Conservation (phyloP, 495 filamentous ascomycete species). For the Extremus antarcticus region DNA sequence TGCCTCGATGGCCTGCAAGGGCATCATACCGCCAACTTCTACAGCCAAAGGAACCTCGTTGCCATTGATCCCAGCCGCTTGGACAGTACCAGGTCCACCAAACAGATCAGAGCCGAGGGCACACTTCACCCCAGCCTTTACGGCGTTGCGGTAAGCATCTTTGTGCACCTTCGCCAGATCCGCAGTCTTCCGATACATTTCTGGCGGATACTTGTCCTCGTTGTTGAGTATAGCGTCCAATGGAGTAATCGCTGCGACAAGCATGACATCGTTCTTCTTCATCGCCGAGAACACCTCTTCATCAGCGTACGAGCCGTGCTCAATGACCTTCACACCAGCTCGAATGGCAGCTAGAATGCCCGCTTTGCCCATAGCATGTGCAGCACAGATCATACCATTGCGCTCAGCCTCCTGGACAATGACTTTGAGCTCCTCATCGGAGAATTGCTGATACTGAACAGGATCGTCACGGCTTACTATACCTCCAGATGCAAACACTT, state of each 20-base stretch:
- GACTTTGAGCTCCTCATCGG: constrained; percentile 15
- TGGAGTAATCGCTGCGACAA: constrained; percentile 10
- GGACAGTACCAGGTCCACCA: constrained; percentile 15
- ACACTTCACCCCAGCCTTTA: constrained; percentile 14
- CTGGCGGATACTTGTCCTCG: constrained; percentile 6
- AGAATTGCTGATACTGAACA: constrained; percentile 13
- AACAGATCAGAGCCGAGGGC: constrained; percentile 18
- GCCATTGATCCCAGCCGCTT: constrained; percentile 36
- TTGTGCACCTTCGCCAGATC: constrained; percentile 6
- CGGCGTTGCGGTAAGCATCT: constrained; percentile 11
- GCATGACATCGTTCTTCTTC: constrained; percentile 19
- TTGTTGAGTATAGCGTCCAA: constrained; percentile 3
- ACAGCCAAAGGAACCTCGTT: constrained; percentile 40
- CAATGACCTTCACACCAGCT: constrained; percentile 20
- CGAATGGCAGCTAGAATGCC: constrained; percentile 14
- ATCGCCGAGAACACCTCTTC: constrained; percentile 17
- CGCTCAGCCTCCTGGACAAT: constrained; percentile 20
- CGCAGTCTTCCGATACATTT: constrained; percentile 3
- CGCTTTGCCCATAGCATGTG: constrained; percentile 17
- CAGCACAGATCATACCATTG: constrained; percentile 10
- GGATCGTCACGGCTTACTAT: constrained; percentile 10
- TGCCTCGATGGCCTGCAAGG: constrained; percentile 42
- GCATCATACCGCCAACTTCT: constrained; percentile 40
- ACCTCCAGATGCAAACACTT: constrained; percentile 17
- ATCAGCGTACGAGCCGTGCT: constrained; percentile 17